These are phyloP conservation scores for Conticribra guillardii DNA, from an alignment of 108 stramenopile species.

Conservation along the genomic window DNA sequence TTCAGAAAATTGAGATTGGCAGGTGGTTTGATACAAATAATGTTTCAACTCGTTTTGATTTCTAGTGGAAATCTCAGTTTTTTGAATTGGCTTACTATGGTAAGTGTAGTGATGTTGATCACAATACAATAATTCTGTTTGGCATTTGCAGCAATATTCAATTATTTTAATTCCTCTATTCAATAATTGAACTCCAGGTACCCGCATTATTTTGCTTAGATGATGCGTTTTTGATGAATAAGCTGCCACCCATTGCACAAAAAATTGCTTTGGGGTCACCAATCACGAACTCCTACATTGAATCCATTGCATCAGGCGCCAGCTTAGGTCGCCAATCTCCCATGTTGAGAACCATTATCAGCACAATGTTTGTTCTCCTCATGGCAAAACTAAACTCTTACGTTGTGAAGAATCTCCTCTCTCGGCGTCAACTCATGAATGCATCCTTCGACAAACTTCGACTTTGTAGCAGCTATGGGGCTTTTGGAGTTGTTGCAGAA, in stretches of 20 bases:
- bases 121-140: background rate
- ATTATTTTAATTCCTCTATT: no score
- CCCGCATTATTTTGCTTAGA: constrained; percentile 59
- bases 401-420: constrained; percentile 56
- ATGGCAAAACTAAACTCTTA: constrained; percentile 53
- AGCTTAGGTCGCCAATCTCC: background rate
- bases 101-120: constrained; percentile 19
- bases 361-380: constrained; percentile 33
- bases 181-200: constrained; percentile 10
- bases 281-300: constrained; percentile 11
- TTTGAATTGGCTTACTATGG: constrained; percentile 70
- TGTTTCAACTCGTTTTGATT: constrained; percentile 64
- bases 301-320: constrained; percentile 8
- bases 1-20: constrained; percentile 34
- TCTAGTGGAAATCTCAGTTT: constrained; percentile 64
- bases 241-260: constrained; percentile 26
- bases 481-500: constrained; percentile 64
- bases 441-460: constrained; percentile 67
- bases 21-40: constrained; percentile 63
- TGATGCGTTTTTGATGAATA: constrained; percentile 51
- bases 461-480: constrained; percentile 66
- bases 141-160: constrained; percentile 24
- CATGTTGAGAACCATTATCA: constrained; percentile 30
- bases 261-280: constrained; percentile 23
- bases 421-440: constrained; percentile 67